Conservation (phyloP, 495 filamentous ascomycete genomes). For the Talaromyces liani region DNA sequence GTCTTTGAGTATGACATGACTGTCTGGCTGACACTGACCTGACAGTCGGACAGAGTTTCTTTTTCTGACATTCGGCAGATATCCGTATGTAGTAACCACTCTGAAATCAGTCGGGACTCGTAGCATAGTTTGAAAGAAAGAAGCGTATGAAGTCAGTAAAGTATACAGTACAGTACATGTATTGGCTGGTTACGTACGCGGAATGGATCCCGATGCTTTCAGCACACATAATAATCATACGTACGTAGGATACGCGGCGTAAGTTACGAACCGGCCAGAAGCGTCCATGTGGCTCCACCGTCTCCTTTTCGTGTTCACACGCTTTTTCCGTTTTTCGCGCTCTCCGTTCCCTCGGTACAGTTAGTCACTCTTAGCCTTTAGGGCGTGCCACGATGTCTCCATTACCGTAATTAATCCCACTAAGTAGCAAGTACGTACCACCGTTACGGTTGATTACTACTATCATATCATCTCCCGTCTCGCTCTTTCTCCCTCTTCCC, state of each 20-base stretch:
- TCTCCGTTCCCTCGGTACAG: constrained; percentile 4
- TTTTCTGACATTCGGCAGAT: not conserved
- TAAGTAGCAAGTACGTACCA: not conserved
- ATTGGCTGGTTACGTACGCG: not conserved
- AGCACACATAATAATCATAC: not conserved
- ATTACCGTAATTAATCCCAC: not conserved
- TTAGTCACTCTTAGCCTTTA: not conserved
- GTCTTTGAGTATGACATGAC: not conserved
- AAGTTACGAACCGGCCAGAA: constrained; percentile 3
- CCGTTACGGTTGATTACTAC: not conserved
- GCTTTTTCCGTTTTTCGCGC: not conserved
- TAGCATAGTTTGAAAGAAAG: not conserved
- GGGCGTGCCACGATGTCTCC: not conserved
- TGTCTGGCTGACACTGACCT: not conserved
- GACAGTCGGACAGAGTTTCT: not conserved
- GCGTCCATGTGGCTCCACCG: constrained; percentile 3
- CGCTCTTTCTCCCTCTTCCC: not conserved
- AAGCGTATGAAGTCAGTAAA: not conserved
- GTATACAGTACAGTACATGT: not conserved
- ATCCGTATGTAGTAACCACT: not conserved
- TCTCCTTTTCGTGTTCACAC: not conserved
- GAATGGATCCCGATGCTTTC: not conserved
- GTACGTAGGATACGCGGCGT: not conserved
- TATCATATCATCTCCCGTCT: not conserved
- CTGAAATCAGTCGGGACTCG: not conserved